Conservation (phyloP, 164 flowering plant genomes). For the Houttuynia cordata region DNA sequence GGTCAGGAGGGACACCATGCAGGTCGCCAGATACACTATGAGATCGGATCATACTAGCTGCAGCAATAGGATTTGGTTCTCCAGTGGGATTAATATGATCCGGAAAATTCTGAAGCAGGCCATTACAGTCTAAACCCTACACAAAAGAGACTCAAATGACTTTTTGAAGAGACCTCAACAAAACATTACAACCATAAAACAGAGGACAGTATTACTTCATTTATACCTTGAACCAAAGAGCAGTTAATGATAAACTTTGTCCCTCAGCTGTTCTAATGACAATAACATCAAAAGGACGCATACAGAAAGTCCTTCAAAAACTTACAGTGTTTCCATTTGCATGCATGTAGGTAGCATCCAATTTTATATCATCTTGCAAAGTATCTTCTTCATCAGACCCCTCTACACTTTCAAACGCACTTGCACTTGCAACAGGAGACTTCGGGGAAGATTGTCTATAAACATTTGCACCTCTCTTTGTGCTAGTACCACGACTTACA, state of each 20-base stretch:
- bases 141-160: neutral
- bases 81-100: slow-evolving; percentile 38
- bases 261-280: too few species aligned
- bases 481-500: slow-evolving; percentile 21
- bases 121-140: slow-evolving; percentile 36
- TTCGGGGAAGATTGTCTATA: slow-evolving; percentile 80
- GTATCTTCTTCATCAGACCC: slow-evolving; percentile 93
- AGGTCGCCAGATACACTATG: slow-evolving; percentile 93
- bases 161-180: too few species aligned
- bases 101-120: slow-evolving; percentile 27
- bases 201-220: neutral
- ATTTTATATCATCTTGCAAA: slow-evolving; percentile 41
- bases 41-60: slow-evolving; percentile 84
- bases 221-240: too few species aligned
- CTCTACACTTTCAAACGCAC: slow-evolving; percentile 86
- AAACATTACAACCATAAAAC: too few species aligned
- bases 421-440: slow-evolving; percentile 89
- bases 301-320: slow-evolving; percentile 1
- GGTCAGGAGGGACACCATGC: slow-evolving; percentile 95
- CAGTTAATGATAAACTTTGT: too few species aligned
- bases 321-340: slow-evolving; percentile 71
- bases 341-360: slow-evolving; percentile 45
- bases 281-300: too few species aligned
- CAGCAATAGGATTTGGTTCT: slow-evolving; percentile 47
- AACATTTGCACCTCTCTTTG: slow-evolving; percentile 39